Base-by-base conservation (phyloP, 108 stramenopile genomes). In the Fragilaria radians region DNA sequence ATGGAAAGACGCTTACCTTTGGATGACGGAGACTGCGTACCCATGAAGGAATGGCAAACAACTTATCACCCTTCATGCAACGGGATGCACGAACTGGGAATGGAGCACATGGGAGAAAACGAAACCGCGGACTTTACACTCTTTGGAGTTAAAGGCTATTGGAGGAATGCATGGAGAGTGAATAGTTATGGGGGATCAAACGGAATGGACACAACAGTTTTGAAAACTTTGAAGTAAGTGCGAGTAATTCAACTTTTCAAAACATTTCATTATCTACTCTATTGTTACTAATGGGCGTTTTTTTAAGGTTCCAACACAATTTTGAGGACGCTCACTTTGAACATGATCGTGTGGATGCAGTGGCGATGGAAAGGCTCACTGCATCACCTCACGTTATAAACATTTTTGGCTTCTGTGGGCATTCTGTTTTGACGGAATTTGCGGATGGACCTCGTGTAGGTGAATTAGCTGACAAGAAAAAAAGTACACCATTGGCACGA, bases 271-370 rank as follows among this genome's bases (percentile, higher is more conserved):
- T 29, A 22, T 19, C 21, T 21, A 11, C 19, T 52, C 21, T 22
- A 14, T 56, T 19, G 9, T 56, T 31, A 21, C 18, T 56, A 9
- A 32, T 31, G n/a, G n/a, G n/a, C n/a, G n/a, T n/a, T 32, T 5
- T 9, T 59, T 51, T 28, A 28, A 79, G 73, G 46, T 77, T 71
- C 50, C 49, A 72, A 57, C 89, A 91, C 58, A 79, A 84, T 49
- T 82, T 91, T 59, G 82, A 91, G 63, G 85, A 91, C 48, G 76
- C 80, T 28, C 84, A 86, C 61, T 86, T 77, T 59, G 89, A 91
- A 46, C 80, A 85, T 65, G 85, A 87, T 57, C 75, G 87, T 11
- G 52, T 82, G 31, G 87, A 88, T 60, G 87, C 87, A 25, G 66
- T 88, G 0, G 87, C 83, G 11, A 83, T 88, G 87, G 82, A 83